Percentiles rank a stretch among this genome's conserved stretches.
Conservation (phyloP, 805 yeast species). For the Lipomyces kockii region DNA sequence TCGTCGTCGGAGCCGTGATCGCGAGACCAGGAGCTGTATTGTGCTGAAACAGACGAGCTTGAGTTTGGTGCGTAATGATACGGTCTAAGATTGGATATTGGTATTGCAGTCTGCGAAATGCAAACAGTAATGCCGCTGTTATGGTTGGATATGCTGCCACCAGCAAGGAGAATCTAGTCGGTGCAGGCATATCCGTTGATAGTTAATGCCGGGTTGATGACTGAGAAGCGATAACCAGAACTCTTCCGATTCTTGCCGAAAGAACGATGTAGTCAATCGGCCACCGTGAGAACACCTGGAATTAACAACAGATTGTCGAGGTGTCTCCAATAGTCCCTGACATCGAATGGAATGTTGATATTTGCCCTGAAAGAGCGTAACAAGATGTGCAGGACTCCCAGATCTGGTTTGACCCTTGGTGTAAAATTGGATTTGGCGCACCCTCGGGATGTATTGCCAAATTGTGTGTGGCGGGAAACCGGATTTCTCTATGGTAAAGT, state of each 20-base stretch:
- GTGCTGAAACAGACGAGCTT: constrained; percentile 18
- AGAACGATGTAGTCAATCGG: not conserved
- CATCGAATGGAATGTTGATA: not conserved
- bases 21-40: constrained; percentile 10
- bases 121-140: constrained; percentile 34
- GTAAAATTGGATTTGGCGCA: not conserved
- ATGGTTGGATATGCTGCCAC: constrained; percentile 36
- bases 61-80: constrained; percentile 23
- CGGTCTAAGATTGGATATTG: constrained; percentile 34
- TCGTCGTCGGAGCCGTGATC: constrained; percentile 16
- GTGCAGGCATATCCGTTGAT: constrained; percentile 24
- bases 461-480: not conserved
- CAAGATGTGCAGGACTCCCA: not conserved
- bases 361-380: not conserved
- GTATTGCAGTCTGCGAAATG: constrained; percentile 29
- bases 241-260: not conserved
- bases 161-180: constrained; percentile 31
- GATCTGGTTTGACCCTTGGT: not conserved
- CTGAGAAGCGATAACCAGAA: not conserved
- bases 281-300: not conserved
- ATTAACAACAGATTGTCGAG: not conserved
- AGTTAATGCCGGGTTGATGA: not conserved
- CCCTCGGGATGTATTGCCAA: not conserved
- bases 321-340: not conserved
- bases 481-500: not conserved